Evolutionary conservation across 2,329 filamentous ascomycete species (phyloP).

Genomic region (Venturia effusa): DNA sequence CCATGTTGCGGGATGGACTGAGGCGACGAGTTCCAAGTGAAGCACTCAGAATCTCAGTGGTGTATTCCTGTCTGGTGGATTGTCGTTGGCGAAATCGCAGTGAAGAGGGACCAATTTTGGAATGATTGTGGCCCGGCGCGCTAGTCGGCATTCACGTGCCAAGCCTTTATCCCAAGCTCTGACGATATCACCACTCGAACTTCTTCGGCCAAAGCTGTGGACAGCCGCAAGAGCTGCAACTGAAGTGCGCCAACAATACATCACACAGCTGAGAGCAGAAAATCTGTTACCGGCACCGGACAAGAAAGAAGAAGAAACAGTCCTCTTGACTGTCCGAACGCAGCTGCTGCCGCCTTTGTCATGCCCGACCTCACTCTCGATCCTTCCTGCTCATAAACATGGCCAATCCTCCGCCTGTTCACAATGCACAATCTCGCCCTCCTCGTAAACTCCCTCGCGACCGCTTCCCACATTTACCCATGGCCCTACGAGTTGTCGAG

Average conservation of each 20-base stretch:
- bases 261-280: not conserved
- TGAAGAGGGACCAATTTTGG: not conserved
- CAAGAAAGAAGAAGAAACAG: not conserved
- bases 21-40: not conserved
- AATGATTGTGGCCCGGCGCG: not conserved
- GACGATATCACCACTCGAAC: not conserved
- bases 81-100: not conserved
- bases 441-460: not conserved
- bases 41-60: slow-evolving; percentile 14
- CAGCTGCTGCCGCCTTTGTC: not conserved
- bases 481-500: slow-evolving; percentile 37
- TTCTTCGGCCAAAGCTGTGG: not conserved
- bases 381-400: not conserved
- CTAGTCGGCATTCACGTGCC: not conserved
- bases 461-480: not conserved
- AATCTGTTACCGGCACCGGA: not conserved
- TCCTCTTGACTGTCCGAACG: not conserved
- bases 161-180: not conserved
- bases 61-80: not conserved
- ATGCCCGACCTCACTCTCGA: not conserved
- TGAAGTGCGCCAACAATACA: not conserved
- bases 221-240: not conserved
- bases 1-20: slow-evolving; percentile 21
- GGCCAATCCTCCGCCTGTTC: not conserved
- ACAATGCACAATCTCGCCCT: not conserved